Evolutionary conservation across 2,329 filamentous ascomycete genomes (phyloP).

Genomic region (Didymella keratinophila): DNA sequence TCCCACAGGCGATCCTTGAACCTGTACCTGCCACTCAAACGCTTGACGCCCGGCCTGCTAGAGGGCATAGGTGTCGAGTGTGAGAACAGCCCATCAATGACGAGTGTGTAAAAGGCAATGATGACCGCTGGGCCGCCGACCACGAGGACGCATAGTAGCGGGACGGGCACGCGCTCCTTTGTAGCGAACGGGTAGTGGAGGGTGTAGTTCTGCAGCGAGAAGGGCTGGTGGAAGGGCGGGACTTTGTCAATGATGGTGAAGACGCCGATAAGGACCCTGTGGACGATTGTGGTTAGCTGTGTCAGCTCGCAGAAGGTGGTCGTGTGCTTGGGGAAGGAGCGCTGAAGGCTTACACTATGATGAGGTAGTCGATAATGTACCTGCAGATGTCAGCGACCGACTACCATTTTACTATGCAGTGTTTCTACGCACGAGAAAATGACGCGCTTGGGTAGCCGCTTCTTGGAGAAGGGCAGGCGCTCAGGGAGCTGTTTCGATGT

Average conservation of each 20-base stretch:
- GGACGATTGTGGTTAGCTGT: conserved; percentile 28
- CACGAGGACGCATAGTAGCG: conserved; percentile 58
- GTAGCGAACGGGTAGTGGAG: conserved; percentile 66
- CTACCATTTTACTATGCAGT: too few relatives aligned
- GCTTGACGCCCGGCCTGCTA: conserved; percentile 40
- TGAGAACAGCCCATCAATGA: conserved; percentile 67
- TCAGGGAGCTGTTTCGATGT: conserved; percentile 49
- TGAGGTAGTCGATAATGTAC: conserved; percentile 67
- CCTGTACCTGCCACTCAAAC: conserved; percentile 56
- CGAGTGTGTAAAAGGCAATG: conserved; percentile 64
- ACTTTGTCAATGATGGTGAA: conserved; percentile 63
- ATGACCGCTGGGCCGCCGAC: conserved; percentile 59
- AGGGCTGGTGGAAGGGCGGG: conserved; percentile 65
- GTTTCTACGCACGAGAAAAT: conserved; percentile 59
- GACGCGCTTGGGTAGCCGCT: conserved; percentile 58
- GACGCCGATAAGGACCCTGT: conserved; percentile 59
- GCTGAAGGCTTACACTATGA: conserved; percentile 59
- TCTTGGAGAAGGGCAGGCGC: conserved; percentile 64
- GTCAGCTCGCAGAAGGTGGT: conserved; percentile 40
- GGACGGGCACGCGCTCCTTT: conserved; percentile 63
- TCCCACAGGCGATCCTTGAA: conserved; percentile 68
- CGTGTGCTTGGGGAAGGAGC: conserved; percentile 37
- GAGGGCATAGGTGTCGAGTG: conserved; percentile 51
- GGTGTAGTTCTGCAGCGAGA: conserved; percentile 64
- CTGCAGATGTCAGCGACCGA: conserved; percentile 48